These are phyloP conservation scores for Cenchrus americanus DNA, from an alignment of 176 grass and related monocot genomes.

Conservation along the genomic window DNA sequence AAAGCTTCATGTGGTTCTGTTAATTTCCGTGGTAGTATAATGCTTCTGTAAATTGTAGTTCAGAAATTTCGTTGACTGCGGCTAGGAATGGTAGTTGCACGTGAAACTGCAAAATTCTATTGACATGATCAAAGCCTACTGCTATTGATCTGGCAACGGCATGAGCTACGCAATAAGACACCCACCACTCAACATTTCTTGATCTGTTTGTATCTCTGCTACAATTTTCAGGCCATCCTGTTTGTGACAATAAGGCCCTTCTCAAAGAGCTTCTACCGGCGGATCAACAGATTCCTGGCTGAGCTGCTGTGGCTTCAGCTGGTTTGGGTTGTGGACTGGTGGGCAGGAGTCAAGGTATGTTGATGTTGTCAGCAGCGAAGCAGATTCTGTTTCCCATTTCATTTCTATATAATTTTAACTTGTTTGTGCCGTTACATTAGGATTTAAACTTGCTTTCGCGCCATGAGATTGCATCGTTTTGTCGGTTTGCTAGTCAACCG, in stretches of 20 bases:
- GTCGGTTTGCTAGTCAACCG: neutral
- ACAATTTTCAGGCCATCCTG: conserved; percentile 52
- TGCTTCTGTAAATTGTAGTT: neutral
- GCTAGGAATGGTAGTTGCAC: neutral
- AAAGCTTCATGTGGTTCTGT: neutral
- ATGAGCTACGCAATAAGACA: neutral
- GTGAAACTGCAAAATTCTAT: neutral
- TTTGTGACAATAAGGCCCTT: conserved; percentile 81
- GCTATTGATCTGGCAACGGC: neutral
- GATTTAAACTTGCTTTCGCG: neutral
- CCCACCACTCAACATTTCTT: neutral
- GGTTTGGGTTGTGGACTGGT: conserved; percentile 98
- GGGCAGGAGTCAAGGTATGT: conserved; percentile 90
- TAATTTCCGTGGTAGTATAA: neutral
- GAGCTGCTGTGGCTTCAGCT: conserved; percentile 93
- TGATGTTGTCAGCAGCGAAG: neutral
- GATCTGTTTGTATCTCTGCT: neutral
- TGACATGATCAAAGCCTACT: neutral
- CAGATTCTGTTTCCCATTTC: neutral
- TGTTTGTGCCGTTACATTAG: neutral
- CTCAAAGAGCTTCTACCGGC: conserved; percentile 69
- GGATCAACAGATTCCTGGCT: conserved; percentile 69
- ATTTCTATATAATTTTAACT: neutral
- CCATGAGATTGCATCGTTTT: neutral
- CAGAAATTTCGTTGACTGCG: neutral